Evolutionary conservation across 805 yeast species (phyloP).

Genomic region (Nakazawaea wyomingensis): DNA sequence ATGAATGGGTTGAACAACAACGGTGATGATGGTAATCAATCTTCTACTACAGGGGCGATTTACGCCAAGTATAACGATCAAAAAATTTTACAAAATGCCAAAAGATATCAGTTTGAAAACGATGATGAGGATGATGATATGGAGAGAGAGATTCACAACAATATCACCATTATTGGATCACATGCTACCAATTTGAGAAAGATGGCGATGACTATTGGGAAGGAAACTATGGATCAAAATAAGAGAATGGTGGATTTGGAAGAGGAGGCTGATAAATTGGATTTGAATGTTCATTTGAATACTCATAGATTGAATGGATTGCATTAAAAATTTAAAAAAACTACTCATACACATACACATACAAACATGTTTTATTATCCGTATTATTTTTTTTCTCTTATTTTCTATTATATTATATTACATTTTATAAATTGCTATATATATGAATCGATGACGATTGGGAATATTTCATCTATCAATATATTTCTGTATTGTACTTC

Average conservation of each 20-base stretch:
- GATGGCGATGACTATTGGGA: conserved; percentile 67
- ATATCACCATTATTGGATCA: conserved; percentile 70
- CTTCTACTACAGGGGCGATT: conserved; percentile 21
- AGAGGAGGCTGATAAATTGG: conserved; percentile 79
- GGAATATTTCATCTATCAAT: too few species aligned
- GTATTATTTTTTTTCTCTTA: too few species aligned
- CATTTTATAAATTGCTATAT: too few species aligned
- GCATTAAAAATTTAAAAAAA: neutral
- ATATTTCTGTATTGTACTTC: too few species aligned
- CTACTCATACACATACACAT: neutral
- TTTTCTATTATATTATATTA: too few species aligned
- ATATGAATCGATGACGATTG: too few species aligned
- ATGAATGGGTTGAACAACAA: conserved; percentile 56
- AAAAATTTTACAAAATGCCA: conserved; percentile 50
- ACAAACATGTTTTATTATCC: too few species aligned
- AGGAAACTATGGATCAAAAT: conserved; percentile 78
- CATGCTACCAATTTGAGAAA: conserved; percentile 66
- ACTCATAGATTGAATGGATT: conserved; percentile 52
- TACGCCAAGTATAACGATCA: conserved; percentile 46
- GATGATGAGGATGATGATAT: conserved; percentile 91
- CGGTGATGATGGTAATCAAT: conserved; percentile 33
- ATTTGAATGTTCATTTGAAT: conserved; percentile 76
- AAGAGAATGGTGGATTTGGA: conserved; percentile 67
- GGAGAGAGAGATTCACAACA: conserved; percentile 81
- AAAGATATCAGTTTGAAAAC: conserved; percentile 75